These are phyloP conservation scores for Blastocystis sp. DNA, from an alignment of 352 stramenopile genomes.

Conservation along the genomic window DNA sequence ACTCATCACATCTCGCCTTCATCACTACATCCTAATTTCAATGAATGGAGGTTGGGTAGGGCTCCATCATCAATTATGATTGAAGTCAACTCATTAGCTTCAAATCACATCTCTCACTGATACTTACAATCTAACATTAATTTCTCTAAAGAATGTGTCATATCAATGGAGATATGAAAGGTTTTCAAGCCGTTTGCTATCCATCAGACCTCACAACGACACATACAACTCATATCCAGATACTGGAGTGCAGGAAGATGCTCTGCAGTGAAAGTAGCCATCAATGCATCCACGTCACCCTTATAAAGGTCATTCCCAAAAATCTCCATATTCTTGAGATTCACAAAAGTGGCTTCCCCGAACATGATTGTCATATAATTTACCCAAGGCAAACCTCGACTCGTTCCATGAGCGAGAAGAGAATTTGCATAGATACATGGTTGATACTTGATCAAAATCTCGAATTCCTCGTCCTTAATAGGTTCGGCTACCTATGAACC, in stretches of 20 bases:
- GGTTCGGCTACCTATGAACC: conserved; percentile 12
- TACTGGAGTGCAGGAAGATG: conserved; percentile 26
- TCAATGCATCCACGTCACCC: not conserved
- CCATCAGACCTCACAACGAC: not conserved
- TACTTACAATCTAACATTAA: conserved; percentile 14
- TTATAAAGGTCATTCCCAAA: conserved; percentile 45
- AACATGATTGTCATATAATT: conserved; percentile 36
- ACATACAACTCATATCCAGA: conserved; percentile 40
- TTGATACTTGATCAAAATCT: conserved; percentile 37
- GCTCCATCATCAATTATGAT: not conserved
- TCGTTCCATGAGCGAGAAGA: conserved; percentile 28
- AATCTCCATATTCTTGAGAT: conserved; percentile 47
- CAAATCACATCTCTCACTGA: not conserved
- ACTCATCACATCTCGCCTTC: not conserved
- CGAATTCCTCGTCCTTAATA: conserved; percentile 50
- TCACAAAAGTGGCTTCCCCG: not conserved
- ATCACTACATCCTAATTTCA: conserved; percentile 39
- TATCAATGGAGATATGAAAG: not conserved
- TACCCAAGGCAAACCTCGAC: not conserved
- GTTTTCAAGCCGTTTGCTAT: conserved; percentile 10
- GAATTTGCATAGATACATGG: conserved; percentile 27
- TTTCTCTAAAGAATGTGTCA: not conserved
- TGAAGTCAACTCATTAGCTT: not conserved
- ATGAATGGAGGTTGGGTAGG: not conserved
- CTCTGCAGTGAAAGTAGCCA: not conserved